Conservation (phyloP, 345 rosid genomes). For the Arabidopsis suecica region DNA sequence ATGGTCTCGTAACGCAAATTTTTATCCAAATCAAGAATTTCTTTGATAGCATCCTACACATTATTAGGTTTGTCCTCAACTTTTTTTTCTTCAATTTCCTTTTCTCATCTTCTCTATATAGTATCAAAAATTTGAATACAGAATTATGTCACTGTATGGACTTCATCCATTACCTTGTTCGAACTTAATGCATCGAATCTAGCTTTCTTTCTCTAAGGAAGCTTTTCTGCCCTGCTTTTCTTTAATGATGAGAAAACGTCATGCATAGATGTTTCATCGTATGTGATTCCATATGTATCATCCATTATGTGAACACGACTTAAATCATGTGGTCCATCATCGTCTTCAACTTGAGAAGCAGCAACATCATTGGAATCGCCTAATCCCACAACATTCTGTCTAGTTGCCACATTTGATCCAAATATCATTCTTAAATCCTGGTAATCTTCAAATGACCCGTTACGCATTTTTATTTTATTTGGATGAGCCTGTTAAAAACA, state of each 20-base stretch:
- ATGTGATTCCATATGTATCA: not conserved
- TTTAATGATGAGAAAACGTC: not conserved
- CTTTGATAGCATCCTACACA: no score
- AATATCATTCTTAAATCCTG: not conserved
- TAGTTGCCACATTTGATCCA: not conserved
- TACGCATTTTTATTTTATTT: not conserved
- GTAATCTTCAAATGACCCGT: not conserved
- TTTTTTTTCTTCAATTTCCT: no score
- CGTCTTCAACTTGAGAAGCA: not conserved
- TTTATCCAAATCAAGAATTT: no score
- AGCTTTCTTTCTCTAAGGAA: no score
- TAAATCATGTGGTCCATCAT: not conserved
- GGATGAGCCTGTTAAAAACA: not conserved
- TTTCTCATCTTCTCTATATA: no score
- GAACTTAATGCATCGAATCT: no score
- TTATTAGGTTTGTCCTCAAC: no score
- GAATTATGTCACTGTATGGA: no score
- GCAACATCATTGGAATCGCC: not conserved
- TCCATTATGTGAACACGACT: not conserved
- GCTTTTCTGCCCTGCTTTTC: not conserved
- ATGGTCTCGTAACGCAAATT: no score
- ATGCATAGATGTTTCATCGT: no score
- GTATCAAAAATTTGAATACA: no score
- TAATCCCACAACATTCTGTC: not conserved
- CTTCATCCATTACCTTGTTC: no score